phyloP scores from a whole-genome alignment of 176 grass and related monocot genomes.

The Lolium rigidum region DNA sequence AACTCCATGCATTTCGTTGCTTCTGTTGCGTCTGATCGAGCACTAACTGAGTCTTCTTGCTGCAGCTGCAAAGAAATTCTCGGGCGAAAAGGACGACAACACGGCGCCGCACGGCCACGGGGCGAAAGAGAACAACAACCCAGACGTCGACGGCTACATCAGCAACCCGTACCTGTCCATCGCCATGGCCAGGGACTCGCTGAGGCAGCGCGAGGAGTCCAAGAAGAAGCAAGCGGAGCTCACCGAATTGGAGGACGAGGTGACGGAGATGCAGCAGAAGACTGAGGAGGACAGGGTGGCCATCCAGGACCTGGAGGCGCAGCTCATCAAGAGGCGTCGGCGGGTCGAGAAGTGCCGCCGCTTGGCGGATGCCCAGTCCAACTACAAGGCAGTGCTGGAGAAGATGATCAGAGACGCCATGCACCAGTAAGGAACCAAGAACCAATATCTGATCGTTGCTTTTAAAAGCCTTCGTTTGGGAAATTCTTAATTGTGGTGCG shows the following conservation, averaged over 20 bases:
- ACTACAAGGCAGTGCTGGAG: conserved; percentile 90
- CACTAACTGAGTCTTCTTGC: neutral
- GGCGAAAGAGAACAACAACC: conserved; percentile 75
- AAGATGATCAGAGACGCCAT: conserved; percentile 99
- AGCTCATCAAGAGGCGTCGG: conserved; percentile 68
- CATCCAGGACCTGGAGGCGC: conserved; percentile 80
- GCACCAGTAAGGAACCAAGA: conserved; percentile 82
- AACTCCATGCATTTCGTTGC: neutral
- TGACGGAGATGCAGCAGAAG: conserved; percentile 59
- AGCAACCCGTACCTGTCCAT: conserved; percentile 84
- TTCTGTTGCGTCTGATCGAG: neutral
- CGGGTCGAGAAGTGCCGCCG: conserved; percentile 77
- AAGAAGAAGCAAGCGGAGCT: conserved; percentile 89
- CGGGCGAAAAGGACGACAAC: conserved; percentile 55
- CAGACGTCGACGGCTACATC: conserved; percentile 52
- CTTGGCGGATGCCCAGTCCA: conserved; percentile 85
- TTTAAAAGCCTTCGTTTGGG: too few relatives aligned
- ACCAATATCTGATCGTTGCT: neutral
- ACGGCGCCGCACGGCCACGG: conserved; percentile 27
- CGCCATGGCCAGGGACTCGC: conserved; percentile 85
- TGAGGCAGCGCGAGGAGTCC: conserved; percentile 76
- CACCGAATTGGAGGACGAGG: conserved; percentile 67
- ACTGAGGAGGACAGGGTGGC: conserved; percentile 66
- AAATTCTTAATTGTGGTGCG: conserved; percentile 6
- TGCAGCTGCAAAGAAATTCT: conserved; percentile 74